These are phyloP conservation scores for Zymoseptoria tritici DNA, from an alignment of 2,329 filamentous ascomycete species.

Conservation along the genomic window DNA sequence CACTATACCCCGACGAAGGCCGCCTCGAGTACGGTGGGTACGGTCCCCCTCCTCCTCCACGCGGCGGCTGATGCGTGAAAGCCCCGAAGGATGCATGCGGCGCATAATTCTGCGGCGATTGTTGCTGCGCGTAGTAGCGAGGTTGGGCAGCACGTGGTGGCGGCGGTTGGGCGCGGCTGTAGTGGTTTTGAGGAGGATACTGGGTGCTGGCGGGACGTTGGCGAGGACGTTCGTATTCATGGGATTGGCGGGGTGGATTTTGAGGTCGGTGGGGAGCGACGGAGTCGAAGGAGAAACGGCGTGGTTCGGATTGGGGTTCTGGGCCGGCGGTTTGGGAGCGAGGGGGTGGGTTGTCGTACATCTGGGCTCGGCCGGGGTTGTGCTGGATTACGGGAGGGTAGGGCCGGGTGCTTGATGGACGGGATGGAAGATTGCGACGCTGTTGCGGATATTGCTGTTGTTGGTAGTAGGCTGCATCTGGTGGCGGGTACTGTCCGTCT, in stretches of 20 bases:
- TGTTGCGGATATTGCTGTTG: background rate
- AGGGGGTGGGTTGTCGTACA: background rate
- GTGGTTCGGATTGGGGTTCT: background rate
- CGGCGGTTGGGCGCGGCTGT: no score
- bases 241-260: background rate
- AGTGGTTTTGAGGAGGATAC: background rate
- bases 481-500: background rate
- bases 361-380: background rate
- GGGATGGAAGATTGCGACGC: background rate
- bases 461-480: background rate
- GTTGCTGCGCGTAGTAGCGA: background rate
- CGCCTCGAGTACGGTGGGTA: slow-evolving; percentile 4
- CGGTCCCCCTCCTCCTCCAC: slow-evolving; percentile 2
- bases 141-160: background rate
- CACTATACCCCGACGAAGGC: slow-evolving; percentile 18
- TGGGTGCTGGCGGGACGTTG: background rate
- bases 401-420: background rate
- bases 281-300: background rate
- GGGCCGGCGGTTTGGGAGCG: background rate
- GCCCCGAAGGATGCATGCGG: slow-evolving; percentile 2
- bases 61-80: slow-evolving; percentile 3
- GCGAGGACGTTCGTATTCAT: background rate
- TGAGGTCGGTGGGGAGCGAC: background rate
- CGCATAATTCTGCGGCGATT: background rate
- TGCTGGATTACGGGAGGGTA: background rate